phyloP scores from a whole-genome alignment of 352 stramenopile species.

The Phytophthora ramorum region DNA sequence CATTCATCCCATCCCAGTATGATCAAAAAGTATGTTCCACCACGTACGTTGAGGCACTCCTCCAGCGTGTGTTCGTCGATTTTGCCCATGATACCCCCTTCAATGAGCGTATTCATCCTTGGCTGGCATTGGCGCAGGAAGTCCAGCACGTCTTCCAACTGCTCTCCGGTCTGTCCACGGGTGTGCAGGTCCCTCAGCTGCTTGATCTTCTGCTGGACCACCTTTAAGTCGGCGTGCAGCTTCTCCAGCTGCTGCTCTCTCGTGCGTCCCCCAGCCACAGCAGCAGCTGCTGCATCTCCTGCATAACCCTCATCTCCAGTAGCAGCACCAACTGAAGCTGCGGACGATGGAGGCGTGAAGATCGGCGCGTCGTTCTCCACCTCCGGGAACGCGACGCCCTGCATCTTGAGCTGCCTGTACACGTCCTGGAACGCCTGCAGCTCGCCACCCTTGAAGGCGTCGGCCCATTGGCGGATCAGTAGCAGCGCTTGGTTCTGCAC shows the following conservation, averaged over 20 bases:
- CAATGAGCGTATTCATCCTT: constrained; percentile 90
- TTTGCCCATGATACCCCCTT: constrained; percentile 86
- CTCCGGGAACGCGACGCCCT: constrained; percentile 74
- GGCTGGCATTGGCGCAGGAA: constrained; percentile 87
- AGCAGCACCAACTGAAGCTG: background rate
- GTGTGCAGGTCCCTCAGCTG: constrained; percentile 52
- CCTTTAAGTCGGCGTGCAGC: constrained; percentile 67
- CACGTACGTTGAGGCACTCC: constrained; percentile 79
- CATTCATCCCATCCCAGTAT: background rate
- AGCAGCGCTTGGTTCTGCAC: constrained; percentile 79
- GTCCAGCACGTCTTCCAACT: constrained; percentile 77
- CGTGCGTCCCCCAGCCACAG: constrained; percentile 22
- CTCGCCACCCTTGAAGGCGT: constrained; percentile 59
- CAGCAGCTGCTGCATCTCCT: constrained; percentile 2
- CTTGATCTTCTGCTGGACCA: constrained; percentile 79
- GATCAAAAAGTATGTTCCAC: background rate
- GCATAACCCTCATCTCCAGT: constrained; percentile 5
- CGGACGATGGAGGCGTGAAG: constrained; percentile 70
- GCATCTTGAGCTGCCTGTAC: constrained; percentile 80
- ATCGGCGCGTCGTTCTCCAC: constrained; percentile 71
- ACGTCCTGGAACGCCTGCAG: constrained; percentile 76
- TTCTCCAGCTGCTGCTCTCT: constrained; percentile 78
- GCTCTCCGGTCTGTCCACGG: constrained; percentile 39
- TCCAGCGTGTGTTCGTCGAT: constrained; percentile 84
- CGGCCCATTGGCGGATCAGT: constrained; percentile 86